Percentiles rank a stretch among this genome's conserved stretches.
Conservation (phyloP, 495 filamentous ascomycete species). For the Xylaria acuta region DNA sequence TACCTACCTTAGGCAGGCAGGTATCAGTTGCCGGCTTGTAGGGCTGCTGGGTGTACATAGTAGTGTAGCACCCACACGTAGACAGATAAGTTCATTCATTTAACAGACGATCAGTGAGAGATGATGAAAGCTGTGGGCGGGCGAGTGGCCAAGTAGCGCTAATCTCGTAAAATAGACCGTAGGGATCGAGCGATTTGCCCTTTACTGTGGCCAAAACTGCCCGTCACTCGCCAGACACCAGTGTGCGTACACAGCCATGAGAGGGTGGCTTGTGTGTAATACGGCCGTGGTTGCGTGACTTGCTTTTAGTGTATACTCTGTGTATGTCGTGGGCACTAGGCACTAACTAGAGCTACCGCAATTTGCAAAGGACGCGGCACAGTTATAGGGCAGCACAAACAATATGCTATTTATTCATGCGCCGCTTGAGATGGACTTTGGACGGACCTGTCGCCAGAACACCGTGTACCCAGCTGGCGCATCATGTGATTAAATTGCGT, state of each 20-base stretch:
- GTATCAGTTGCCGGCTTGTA: conserved; percentile 15
- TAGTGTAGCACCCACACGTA: neutral
- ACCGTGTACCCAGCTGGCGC: neutral
- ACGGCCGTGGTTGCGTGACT: neutral
- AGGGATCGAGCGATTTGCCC: neutral
- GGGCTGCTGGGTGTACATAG: neutral
- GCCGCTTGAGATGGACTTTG: neutral
- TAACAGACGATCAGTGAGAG: too few species aligned
- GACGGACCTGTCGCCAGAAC: neutral
- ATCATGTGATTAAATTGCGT: neutral
- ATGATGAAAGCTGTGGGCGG: neutral
- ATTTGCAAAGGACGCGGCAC: neutral
- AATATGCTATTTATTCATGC: neutral
- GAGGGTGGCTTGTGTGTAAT: conserved; percentile 4
- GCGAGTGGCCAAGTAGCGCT: neutral
- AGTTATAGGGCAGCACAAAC: neutral
- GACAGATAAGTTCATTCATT: neutral
- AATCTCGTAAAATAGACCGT: neutral
- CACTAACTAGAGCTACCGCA: too few species aligned
- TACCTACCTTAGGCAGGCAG: neutral
- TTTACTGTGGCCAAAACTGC: neutral
- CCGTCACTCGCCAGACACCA: neutral
- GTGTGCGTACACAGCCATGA: conserved; percentile 3
- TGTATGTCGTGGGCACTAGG: neutral
- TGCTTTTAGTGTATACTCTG: neutral